Conservation (phyloP, 257 asterid species). For the Rubia yunnanensis region DNA sequence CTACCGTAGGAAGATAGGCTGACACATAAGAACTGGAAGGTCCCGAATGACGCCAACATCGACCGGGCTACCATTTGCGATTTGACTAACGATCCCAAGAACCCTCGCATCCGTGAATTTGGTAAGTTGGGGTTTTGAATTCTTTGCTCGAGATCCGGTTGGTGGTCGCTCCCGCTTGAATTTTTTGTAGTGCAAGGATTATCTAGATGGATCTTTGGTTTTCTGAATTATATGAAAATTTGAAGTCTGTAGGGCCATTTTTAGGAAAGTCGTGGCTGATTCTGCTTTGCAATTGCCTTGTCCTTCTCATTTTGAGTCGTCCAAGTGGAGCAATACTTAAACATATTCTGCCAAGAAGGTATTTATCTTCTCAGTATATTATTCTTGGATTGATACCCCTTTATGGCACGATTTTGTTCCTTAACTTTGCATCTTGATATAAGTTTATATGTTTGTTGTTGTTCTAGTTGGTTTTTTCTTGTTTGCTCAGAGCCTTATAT, state of each 20-base stretch:
- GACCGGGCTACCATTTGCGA: constrained; percentile 91
- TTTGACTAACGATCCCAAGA: constrained; percentile 90
- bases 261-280: constrained; percentile 76
- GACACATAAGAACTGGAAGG: constrained; percentile 97
- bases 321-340: no score
- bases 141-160: constrained; percentile 39
- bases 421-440: no score
- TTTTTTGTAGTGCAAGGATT: constrained; percentile 23
- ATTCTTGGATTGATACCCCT: no score
- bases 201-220: constrained; percentile 27
- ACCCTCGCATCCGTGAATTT: constrained; percentile 84
- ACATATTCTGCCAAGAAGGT: no score
- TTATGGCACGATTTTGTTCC: no score
- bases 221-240: constrained; percentile 15
- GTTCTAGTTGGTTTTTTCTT: no score
- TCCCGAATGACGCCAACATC: constrained; percentile 86
- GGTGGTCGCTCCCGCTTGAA: constrained; percentile 25
- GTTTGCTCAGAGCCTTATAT: no score
- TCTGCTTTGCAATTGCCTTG: no score
- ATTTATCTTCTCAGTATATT: no score
- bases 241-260: constrained; percentile 50
- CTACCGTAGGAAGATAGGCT: constrained; percentile 94
- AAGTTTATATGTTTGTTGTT: no score
- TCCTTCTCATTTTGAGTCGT: no score
- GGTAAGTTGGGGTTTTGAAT: constrained; percentile 46